A percentile compares a stretch with the other conserved stretches of the same genome.
Evolutionary conservation across 495 filamentous ascomycete species (phyloP).

Genomic region (Xylaria castorea): DNA sequence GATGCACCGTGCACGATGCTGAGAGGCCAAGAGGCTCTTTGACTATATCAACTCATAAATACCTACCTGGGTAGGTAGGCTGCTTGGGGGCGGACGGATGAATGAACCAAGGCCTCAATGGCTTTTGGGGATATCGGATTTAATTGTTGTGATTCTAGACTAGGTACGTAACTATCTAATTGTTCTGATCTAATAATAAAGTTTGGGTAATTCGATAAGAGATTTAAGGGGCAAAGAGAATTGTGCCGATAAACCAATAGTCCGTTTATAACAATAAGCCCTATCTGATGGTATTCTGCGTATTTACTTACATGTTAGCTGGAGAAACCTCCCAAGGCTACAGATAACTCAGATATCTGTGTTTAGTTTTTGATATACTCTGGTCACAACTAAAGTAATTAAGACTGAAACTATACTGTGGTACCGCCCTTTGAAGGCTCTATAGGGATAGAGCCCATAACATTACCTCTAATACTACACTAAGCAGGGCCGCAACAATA

Average conservation of each 20-base stretch:
- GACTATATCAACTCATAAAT: background rate
- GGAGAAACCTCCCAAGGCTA: too few relatives aligned
- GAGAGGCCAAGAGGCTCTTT: background rate
- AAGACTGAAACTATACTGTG: background rate
- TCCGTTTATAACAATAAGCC: conserved; percentile 1
- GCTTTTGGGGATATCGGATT: conserved; percentile 13
- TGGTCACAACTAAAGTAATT: background rate
- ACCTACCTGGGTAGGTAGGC: background rate
- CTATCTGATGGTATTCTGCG: too few relatives aligned
- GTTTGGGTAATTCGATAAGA: background rate
- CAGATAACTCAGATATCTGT: background rate
- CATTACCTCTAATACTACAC: background rate
- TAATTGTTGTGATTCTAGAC: background rate
- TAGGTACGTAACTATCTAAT: too few relatives aligned
- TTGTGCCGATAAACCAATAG: background rate
- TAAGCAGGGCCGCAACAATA: background rate
- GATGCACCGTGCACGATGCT: background rate
- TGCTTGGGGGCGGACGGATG: background rate
- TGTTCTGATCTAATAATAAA: too few relatives aligned
- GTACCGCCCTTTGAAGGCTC: background rate
- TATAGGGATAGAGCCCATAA: background rate
- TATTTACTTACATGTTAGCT: too few relatives aligned
- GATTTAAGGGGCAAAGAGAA: background rate
- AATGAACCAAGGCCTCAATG: background rate
- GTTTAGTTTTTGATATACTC: too few relatives aligned